Evolutionary conservation across 2,329 filamentous ascomycete genomes (phyloP).

Genomic region (Verticillium albo-atrum): DNA sequence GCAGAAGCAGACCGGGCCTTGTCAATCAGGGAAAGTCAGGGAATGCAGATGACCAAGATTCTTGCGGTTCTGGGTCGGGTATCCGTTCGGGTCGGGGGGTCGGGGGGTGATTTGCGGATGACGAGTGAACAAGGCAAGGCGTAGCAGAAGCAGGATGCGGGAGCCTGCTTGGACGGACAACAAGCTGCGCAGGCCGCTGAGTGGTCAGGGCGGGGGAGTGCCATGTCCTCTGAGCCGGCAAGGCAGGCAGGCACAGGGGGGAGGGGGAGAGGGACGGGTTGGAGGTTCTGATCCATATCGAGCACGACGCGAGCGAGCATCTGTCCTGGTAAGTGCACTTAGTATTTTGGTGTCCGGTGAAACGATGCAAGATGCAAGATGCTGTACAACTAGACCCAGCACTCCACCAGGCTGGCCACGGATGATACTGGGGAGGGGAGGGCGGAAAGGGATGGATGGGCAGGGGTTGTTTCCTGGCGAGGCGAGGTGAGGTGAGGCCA

Average conservation of each 20-base stretch:
- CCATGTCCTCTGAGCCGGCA: neutral
- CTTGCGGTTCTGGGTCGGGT: neutral
- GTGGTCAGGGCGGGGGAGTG: neutral
- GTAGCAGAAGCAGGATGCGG: neutral
- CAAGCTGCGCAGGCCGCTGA: neutral
- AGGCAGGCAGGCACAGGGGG: neutral
- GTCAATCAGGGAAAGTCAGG: neutral
- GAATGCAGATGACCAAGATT: neutral
- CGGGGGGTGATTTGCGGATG: neutral
- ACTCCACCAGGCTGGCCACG: neutral
- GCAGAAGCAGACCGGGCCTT: too few species aligned
- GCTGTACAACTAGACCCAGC: neutral
- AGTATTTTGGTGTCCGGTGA: neutral
- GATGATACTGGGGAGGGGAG: neutral
- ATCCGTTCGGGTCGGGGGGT: neutral
- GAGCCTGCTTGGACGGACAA: neutral
- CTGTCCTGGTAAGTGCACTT: neutral
- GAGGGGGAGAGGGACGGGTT: too few species aligned
- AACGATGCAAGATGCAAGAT: neutral
- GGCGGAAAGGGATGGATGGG: neutral
- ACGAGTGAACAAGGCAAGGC: neutral
- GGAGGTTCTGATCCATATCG: too few species aligned
- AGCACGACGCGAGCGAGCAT: neutral
- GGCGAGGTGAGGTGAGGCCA: neutral
- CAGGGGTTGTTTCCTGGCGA: too few species aligned